Conservation (phyloP, 805 yeast species). For the Brettanomyces nanus region DNA sequence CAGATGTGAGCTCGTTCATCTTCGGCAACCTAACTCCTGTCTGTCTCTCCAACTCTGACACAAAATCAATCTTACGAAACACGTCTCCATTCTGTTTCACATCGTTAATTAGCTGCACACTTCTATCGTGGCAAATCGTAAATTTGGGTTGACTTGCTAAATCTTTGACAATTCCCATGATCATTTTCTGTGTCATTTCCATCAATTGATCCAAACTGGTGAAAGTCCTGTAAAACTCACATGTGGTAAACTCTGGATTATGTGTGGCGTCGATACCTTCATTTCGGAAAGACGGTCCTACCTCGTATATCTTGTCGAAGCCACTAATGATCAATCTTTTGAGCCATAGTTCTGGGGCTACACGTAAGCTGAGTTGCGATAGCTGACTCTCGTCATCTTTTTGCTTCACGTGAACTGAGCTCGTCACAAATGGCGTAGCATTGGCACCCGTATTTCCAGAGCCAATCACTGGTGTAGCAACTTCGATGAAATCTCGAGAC, state of each 20-base stretch:
- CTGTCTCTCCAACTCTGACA: conserved; percentile 48
- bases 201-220: conserved; percentile 62
- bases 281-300: conserved; percentile 80
- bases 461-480: conserved; percentile 80
- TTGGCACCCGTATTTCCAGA: conserved; percentile 73
- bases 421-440: conserved; percentile 78
- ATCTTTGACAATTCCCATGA: conserved; percentile 31
- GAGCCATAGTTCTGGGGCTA: conserved; percentile 95
- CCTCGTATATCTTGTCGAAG: conserved; percentile 77
- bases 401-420: conserved; percentile 27
- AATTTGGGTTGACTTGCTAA: conserved; percentile 19
- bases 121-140: conserved; percentile 10
- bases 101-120: conserved; percentile 8
- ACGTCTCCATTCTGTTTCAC: conserved; percentile 14
- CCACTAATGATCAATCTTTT: conserved; percentile 80
- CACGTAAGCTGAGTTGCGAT: conserved; percentile 52
- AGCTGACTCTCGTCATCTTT: conserved; percentile 14
- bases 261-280: conserved; percentile 92
- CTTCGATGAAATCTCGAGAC: conserved; percentile 58
- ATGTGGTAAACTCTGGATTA: conserved; percentile 87
- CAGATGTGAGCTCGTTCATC: conserved; percentile 37
- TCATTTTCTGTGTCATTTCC: conserved; percentile 50
- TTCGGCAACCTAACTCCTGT: conserved; percentile 36
- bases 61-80: conserved; percentile 51
- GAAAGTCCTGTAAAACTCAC: conserved; percentile 81